Percentiles rank a stretch among this genome's conserved stretches.
These are phyloP conservation scores for Solanum habrochaites DNA, from an alignment of 257 asterid species.

Conservation along the genomic window DNA sequence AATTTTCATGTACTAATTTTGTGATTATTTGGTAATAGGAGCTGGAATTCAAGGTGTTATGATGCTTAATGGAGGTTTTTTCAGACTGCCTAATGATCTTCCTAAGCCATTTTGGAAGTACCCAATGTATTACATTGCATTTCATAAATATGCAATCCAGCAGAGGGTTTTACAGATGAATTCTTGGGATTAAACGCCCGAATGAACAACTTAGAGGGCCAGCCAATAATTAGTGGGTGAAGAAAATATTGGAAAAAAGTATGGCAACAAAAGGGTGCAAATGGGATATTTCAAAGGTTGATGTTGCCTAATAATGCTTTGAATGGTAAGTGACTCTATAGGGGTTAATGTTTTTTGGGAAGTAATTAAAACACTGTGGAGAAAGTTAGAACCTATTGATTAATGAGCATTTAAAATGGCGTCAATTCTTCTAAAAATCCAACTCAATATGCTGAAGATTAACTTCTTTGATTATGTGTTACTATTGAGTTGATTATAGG, in stretches of 20 bases:
- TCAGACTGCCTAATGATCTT: constrained; percentile 38
- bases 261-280: constrained; percentile 50
- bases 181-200: constrained; percentile 25
- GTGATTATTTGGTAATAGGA: background rate
- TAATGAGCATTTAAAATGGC: constrained; percentile 2
- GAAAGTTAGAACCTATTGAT: constrained; percentile 15
- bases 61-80: constrained; percentile 48
- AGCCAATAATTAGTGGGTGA: constrained; percentile 26
- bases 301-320: constrained; percentile 30
- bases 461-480: background rate
- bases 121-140: constrained; percentile 39
- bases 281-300: constrained; percentile 44
- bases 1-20: background rate
- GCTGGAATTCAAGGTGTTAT: constrained; percentile 52
- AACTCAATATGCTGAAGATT: background rate
- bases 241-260: constrained; percentile 28
- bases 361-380: constrained; percentile 22
- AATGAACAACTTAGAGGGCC: constrained; percentile 17
- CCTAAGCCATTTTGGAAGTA: constrained; percentile 47
- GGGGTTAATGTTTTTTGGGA: constrained; percentile 34
- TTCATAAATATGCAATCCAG: constrained; percentile 42
- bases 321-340: constrained; percentile 31
- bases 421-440: background rate
- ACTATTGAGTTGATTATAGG: too few species aligned
- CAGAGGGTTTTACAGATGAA: constrained; percentile 50